Evolutionary conservation across 2,329 filamentous ascomycete species (phyloP).

Genomic region (Colletotrichum somersetense): DNA sequence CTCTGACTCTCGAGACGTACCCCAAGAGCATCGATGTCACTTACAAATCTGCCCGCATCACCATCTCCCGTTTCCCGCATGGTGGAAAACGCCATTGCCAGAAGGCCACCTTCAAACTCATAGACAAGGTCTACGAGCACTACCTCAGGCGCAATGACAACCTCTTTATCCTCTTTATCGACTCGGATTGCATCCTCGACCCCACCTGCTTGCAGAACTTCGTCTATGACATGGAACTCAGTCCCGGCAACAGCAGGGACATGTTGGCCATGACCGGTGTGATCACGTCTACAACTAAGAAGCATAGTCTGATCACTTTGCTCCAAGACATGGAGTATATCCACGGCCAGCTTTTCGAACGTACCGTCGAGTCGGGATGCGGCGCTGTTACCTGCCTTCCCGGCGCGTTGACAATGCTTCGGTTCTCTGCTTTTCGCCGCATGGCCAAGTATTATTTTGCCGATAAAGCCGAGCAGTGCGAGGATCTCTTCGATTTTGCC

Average conservation of each 20-base stretch:
- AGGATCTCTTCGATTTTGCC: constrained; percentile 95
- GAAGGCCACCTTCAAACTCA: constrained; percentile 91
- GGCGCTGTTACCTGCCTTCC: constrained; percentile 95
- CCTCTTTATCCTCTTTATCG: constrained; percentile 95
- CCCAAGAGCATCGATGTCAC: constrained; percentile 91
- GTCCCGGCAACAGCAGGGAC: constrained; percentile 89
- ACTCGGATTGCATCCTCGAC: constrained; percentile 96
- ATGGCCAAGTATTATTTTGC: constrained; percentile 99
- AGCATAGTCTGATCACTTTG: constrained; percentile 89
- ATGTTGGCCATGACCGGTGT: constrained; percentile 99
- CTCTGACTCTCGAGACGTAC: constrained; percentile 80
- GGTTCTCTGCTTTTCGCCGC: constrained; percentile 93
- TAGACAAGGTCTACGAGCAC: constrained; percentile 90
- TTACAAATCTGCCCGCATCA: constrained; percentile 86
- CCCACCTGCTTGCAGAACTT: constrained; percentile 95
- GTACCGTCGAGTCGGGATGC: constrained; percentile 94
- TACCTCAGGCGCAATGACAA: constrained; percentile 92
- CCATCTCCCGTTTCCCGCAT: constrained; percentile 91
- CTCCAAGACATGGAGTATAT: constrained; percentile 99
- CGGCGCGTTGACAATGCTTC: constrained; percentile 93
- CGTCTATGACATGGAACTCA: constrained; percentile 98
- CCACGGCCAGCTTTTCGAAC: constrained; percentile 95
- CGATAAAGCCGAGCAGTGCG: constrained; percentile 94
- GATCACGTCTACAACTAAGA: constrained; percentile 93
- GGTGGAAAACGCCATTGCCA: constrained; percentile 95